Evolutionary conservation across 2,329 filamentous ascomycete species (phyloP), one percentile per base, ranked within the genome.

Genomic region (Apiospora koreana): DNA sequence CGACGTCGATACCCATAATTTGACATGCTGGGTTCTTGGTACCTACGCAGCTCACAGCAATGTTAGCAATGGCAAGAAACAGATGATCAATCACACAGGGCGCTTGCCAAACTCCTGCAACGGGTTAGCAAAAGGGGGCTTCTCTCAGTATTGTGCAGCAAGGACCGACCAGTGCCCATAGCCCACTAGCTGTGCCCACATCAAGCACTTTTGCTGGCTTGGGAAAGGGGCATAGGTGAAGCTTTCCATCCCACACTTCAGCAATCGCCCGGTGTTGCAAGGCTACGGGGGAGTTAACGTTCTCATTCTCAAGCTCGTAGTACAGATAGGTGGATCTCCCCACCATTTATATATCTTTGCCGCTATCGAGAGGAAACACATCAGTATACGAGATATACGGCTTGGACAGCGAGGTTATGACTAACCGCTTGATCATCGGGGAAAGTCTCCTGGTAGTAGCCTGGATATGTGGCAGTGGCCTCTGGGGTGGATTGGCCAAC

Each of bases 1-100:
- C 79, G 25, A 80, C 71, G 65, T 80, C 79, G 65, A 79, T 74
- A 16, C 79, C 79, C 41, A 80, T 45, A 0, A 80, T 75, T 5
- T 75, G 72, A 12, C 54, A 62, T 12, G 54, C 8, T 38, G 54
- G 54, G 31, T 62, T 62, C 54, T 21, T 25, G 16, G 67, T 70
- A 35, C 68, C 66, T 58, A 35, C 1, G 16, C 3, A 28, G 12
- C 18, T 43, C 41, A 14, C 12, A 35, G 25, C 10, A 10, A 46
- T n/a, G 38, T 46, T 23, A 67, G 35, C 14, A 16, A 48, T 4
- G 41, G 28, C 41, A n/a, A 31, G 66, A 66, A 10, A 9, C 10
- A 7, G 10, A 28, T 35, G 28, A 28, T 21, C 16, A 16, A 43
- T 38, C 18, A 38, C 18, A 23, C 18, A 31, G 9, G 54, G 54